A percentile compares a stretch with the other conserved stretches of the same genome.
These are phyloP conservation scores for Xylariaceae sp. DNA, from an alignment of 2,329 filamentous ascomycete genomes.

Conservation along the genomic window DNA sequence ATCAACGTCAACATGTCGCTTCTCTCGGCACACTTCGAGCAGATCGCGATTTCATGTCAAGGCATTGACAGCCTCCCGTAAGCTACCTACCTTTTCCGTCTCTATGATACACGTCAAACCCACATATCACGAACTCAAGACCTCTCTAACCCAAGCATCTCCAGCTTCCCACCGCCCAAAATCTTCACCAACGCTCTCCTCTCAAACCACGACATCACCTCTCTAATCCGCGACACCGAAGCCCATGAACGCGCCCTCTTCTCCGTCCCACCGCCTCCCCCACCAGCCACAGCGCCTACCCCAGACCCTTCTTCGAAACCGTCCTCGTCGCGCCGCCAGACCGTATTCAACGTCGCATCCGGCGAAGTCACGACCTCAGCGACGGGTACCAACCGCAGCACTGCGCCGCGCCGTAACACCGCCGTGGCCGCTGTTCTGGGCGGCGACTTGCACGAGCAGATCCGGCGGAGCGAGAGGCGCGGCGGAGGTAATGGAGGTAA, in stretches of 20 bases:
- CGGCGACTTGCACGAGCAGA: constrained; percentile 78
- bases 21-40: constrained; percentile 67
- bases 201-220: constrained; percentile 84
- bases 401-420: constrained; percentile 64
- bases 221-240: constrained; percentile 92
- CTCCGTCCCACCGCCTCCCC: constrained; percentile 72
- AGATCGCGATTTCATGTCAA: constrained; percentile 71
- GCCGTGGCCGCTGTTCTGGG: constrained; percentile 89
- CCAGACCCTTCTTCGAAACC: constrained; percentile 44
- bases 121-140: not conserved
- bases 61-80: constrained; percentile 73
- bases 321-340: constrained; percentile 52
- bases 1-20: constrained; percentile 55
- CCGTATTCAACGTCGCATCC: constrained; percentile 62
- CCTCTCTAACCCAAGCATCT: constrained; percentile 3
- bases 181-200: constrained; percentile 94
- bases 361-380: constrained; percentile 58
- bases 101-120: too few relatives aligned
- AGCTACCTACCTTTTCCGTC: too few relatives aligned
- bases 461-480: constrained; percentile 55
- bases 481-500: too few relatives aligned
- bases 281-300: constrained; percentile 41
- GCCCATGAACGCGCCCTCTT: constrained; percentile 92
- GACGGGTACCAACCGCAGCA: constrained; percentile 40
- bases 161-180: constrained; percentile 82